These are phyloP conservation scores for Gillenia trifoliata DNA, from an alignment of 306 rosid genomes.

Conservation along the genomic window DNA sequence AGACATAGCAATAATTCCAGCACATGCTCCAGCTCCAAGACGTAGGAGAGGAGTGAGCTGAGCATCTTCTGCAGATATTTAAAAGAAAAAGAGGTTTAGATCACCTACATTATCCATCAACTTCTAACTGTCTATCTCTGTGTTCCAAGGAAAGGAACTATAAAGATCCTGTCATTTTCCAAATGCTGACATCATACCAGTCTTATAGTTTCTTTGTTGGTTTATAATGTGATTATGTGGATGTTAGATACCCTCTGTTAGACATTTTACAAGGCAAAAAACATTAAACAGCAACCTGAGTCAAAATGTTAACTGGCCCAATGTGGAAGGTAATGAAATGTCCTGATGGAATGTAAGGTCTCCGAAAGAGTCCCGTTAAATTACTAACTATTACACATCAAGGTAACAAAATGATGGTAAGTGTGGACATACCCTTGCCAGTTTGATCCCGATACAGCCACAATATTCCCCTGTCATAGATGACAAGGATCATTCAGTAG, in stretches of 20 bases:
- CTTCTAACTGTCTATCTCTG: neutral
- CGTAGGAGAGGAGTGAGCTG: constrained; percentile 89
- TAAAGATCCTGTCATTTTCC: neutral
- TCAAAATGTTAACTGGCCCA: neutral
- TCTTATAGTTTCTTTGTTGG: neutral
- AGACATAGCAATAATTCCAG: constrained; percentile 99
- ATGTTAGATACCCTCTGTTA: neutral
- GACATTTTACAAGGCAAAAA: neutral
- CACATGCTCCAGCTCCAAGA: constrained; percentile 99
- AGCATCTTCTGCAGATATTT: constrained; percentile 71
- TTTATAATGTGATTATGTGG: neutral
- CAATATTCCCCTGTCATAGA: constrained; percentile 69
- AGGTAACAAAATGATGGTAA: neutral
- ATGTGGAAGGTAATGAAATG: neutral
- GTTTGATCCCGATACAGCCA: constrained; percentile 62
- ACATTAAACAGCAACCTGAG: neutral
- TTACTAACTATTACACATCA: neutral
- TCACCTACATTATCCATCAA: neutral
- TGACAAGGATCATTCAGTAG: constrained; percentile 26
- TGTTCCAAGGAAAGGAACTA: neutral
- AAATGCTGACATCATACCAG: neutral
- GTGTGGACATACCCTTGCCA: constrained; percentile 67
- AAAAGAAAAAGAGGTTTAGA: constrained; percentile 7
- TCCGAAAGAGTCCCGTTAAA: neutral
- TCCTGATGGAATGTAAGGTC: neutral